phyloP scores from a whole-genome alignment of 164 flowering plant genomes.

The Tinospora cordifolia region DNA sequence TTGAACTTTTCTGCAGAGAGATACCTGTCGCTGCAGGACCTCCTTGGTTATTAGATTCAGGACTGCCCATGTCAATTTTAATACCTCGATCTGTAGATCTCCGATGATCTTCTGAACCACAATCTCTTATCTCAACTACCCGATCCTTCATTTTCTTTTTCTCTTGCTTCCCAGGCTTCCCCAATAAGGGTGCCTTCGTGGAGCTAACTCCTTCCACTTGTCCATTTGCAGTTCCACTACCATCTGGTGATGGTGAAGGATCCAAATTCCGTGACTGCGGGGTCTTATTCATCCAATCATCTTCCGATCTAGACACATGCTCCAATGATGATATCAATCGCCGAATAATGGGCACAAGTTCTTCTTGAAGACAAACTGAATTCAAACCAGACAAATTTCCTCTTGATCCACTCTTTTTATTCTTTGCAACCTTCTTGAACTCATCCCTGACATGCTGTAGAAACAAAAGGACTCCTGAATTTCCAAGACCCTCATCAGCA shows the following conservation, averaged over 20 bases:
- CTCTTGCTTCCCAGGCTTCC: constrained; percentile 11
- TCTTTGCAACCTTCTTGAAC: constrained; percentile 47
- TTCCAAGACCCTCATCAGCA: constrained; percentile 47
- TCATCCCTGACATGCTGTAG: constrained; percentile 58
- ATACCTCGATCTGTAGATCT: constrained; percentile 49
- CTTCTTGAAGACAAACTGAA: constrained; percentile 39
- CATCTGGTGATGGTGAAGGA: background rate
- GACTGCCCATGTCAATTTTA: constrained; percentile 25
- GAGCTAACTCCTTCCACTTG: background rate
- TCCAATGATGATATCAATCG: constrained; percentile 56
- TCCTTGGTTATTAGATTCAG: constrained; percentile 20
- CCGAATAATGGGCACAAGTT: constrained; percentile 48
- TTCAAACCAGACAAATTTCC: constrained; percentile 22
- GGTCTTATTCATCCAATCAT: constrained; percentile 1
- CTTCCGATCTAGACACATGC: constrained; percentile 26
- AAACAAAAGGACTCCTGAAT: constrained; percentile 37
- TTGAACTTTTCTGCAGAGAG: constrained; percentile 40
- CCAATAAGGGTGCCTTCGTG: constrained; percentile 3
- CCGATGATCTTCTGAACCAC: constrained; percentile 47
- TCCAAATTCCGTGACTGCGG: background rate
- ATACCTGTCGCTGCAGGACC: constrained; percentile 14
- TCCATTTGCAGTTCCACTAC: background rate
- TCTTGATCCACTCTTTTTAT: constrained; percentile 7
- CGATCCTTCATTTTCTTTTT: constrained; percentile 11
- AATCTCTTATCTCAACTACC: constrained; percentile 30